phyloP scores from a whole-genome alignment of 495 filamentous ascomycete species.

The Rhypophila decipiens region DNA sequence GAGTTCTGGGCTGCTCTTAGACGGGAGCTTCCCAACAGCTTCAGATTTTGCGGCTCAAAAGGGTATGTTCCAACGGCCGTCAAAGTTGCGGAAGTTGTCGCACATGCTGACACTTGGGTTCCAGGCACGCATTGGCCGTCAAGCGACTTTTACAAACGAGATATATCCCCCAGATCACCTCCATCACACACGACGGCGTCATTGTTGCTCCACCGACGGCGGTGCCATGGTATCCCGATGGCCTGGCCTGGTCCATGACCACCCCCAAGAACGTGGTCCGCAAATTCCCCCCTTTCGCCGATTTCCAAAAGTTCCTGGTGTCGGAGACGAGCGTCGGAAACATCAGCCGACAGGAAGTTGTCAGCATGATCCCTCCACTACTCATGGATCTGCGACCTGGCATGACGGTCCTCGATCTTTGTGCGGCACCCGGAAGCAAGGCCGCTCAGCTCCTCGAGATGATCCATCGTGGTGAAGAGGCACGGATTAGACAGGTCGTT shows the following conservation, averaged over 20 bases:
- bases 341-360: constrained; percentile 92
- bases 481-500: constrained; percentile 58
- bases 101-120: constrained; percentile 15
- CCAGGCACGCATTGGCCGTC: constrained; percentile 75
- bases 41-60: constrained; percentile 91
- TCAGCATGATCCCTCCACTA: constrained; percentile 97
- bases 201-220: constrained; percentile 71
- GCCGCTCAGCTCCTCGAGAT: constrained; percentile 91
- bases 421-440: constrained; percentile 95
- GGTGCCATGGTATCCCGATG: constrained; percentile 87
- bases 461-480: constrained; percentile 87
- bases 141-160: constrained; percentile 76
- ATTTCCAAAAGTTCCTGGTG: constrained; percentile 97
- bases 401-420: constrained; percentile 91
- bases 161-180: constrained; percentile 82
- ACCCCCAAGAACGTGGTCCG: constrained; percentile 90
- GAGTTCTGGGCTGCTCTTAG: constrained; percentile 77
- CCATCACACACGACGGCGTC: constrained; percentile 71
- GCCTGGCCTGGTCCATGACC: constrained; percentile 92
- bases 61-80: constrained; percentile 54
- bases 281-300: constrained; percentile 83
- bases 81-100: too few species aligned
- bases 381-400: constrained; percentile 85
- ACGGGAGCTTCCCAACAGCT: constrained; percentile 87
- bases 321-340: constrained; percentile 95